These are phyloP conservation scores for Thalassiosira livingstoniorum DNA, from an alignment of 352 stramenopile genomes.

Conservation along the genomic window DNA sequence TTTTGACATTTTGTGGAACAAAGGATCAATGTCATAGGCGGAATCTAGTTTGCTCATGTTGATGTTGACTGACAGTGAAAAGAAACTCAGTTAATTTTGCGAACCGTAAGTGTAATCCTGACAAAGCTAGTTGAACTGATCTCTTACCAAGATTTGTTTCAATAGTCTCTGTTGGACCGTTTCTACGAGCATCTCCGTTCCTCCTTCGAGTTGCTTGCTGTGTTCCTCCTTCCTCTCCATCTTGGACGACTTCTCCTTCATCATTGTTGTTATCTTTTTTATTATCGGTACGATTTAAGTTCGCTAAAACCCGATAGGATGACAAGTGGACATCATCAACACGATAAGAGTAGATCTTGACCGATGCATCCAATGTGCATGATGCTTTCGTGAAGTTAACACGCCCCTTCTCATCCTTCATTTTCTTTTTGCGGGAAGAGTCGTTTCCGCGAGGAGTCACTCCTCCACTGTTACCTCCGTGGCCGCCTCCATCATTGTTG, in stretches of 20 bases:
- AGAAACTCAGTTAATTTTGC: neutral
- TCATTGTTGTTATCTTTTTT: conserved; percentile 63
- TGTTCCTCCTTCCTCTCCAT: conserved; percentile 22
- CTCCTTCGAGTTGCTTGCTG: conserved; percentile 22
- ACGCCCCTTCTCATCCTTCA: conserved; percentile 34
- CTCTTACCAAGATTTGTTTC: conserved; percentile 50
- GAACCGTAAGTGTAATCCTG: no score
- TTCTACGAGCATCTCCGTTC: conserved; percentile 17
- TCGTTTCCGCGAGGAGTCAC: neutral
- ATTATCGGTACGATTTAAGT: conserved; percentile 90
- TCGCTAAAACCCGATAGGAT: conserved; percentile 98
- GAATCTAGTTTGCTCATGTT: conserved; percentile 86
- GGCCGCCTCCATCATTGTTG: neutral
- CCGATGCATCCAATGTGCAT: conserved; percentile 97
- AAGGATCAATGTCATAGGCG: conserved; percentile 86
- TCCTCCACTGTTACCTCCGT: neutral
- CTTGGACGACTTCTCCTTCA: neutral
- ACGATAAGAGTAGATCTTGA: conserved; percentile 99
- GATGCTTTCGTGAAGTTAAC: conserved; percentile 98
- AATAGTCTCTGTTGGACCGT: conserved; percentile 37
- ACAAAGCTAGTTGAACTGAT: neutral
- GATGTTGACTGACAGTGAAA: conserved; percentile 70
- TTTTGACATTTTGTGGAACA: conserved; percentile 89
- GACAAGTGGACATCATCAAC: conserved; percentile 97
- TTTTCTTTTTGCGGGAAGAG: conserved; percentile 17